phyloP scores from a whole-genome alignment of 2,329 filamentous ascomycete genomes.

The Pestalotiopsis sp. region DNA sequence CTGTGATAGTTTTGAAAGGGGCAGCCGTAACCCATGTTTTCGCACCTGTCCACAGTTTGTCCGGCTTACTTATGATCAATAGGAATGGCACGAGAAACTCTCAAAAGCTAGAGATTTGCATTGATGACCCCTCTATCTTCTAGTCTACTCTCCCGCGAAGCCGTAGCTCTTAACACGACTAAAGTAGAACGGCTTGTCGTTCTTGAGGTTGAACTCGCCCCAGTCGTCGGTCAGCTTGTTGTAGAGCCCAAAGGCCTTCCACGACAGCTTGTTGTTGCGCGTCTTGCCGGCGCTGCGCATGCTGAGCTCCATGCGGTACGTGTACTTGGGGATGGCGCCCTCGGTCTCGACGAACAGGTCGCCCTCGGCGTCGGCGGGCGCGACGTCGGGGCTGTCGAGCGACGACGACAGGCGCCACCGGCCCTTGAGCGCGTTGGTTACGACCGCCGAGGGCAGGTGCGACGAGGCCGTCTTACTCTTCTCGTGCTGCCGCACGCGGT shows the following conservation, averaged over 20 bases:
- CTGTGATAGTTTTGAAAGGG: too few species aligned
- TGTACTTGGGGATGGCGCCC: constrained; percentile 77
- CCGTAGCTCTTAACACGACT: constrained; percentile 69
- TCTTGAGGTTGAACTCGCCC: constrained; percentile 73
- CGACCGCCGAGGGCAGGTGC: constrained; percentile 54
- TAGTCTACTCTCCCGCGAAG: constrained; percentile 40
- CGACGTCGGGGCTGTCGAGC: constrained; percentile 25
- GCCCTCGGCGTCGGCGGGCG: constrained; percentile 55
- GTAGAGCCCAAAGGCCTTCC: constrained; percentile 91
- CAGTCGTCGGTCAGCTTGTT: constrained; percentile 89
- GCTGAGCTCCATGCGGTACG: constrained; percentile 79
- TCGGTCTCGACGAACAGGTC: constrained; percentile 86
- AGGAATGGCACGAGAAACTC: background rate
- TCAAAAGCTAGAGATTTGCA: background rate
- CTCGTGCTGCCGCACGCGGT: constrained; percentile 60
- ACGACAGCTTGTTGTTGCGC: constrained; percentile 84
- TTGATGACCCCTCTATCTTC: background rate
- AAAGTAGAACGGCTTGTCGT: constrained; percentile 69
- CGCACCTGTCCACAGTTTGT: too few species aligned
- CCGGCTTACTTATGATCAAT: background rate
- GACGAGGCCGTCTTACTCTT: constrained; percentile 30
- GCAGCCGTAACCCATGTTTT: too few species aligned
- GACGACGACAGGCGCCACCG: constrained; percentile 51
- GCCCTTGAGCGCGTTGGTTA: constrained; percentile 69
- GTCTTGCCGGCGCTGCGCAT: constrained; percentile 67